Evolutionary conservation across 345 rosid genomes (phyloP).

Genomic region (Euphorbia lathyris): DNA sequence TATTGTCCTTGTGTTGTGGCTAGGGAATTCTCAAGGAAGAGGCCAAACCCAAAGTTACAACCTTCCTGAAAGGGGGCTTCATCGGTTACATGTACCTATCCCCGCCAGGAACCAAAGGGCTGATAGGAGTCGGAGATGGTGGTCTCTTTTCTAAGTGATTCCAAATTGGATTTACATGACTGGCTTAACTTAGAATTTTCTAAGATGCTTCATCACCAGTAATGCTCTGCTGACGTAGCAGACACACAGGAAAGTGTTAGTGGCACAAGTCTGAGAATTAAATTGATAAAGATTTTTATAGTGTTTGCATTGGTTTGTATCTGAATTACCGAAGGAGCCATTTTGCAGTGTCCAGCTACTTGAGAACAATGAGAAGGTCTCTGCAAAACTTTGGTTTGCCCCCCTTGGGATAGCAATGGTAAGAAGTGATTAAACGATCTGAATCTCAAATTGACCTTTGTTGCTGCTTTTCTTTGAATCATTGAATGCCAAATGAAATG

Average conservation of each 20-base stretch:
- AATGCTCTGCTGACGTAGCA: not conserved
- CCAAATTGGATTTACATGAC: not conserved
- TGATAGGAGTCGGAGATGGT: slow-evolving; percentile 72
- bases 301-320: not conserved
- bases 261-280: not conserved
- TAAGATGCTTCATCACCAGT: not conserved
- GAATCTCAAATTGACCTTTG: not conserved
- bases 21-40: slow-evolving; percentile 56
- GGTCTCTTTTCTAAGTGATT: slow-evolving; percentile 50
- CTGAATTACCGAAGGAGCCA: not conserved
- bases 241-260: not conserved
- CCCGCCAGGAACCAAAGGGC: slow-evolving; percentile 39
- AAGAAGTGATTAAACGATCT: not conserved
- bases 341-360: not conserved
- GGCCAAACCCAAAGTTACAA: slow-evolving; percentile 24
- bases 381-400: not conserved
- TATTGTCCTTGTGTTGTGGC: slow-evolving; percentile 63
- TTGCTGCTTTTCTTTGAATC: not conserved
- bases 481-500: not conserved
- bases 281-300: not conserved
- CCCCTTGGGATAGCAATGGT: not conserved
- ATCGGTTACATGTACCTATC: slow-evolving; percentile 21
- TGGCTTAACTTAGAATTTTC: not conserved
- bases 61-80: slow-evolving; percentile 18
- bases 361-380: not conserved